phyloP scores from a whole-genome alignment of 306 rosid species.

The Mimosa pudica region DNA sequence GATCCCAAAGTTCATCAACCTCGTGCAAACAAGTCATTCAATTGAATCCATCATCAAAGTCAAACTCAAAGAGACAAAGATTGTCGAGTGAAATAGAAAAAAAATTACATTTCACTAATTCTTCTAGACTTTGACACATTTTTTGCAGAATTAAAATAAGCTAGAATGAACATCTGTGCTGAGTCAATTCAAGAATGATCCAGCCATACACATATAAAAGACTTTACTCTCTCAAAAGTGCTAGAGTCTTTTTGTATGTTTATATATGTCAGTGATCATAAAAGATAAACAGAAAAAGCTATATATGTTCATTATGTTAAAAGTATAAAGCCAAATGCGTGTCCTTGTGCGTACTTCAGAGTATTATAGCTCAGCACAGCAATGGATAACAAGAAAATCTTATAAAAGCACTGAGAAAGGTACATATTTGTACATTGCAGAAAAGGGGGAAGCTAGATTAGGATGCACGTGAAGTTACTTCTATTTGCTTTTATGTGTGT shows the following conservation, averaged over 20 bases:
- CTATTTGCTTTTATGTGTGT: not conserved
- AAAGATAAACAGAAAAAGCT: not conserved
- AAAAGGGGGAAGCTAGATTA: not conserved
- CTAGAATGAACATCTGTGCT: not conserved
- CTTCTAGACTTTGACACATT: not conserved
- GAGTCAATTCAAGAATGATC: not conserved
- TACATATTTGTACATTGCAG: not conserved
- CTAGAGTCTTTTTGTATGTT: not conserved
- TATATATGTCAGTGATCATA: not conserved
- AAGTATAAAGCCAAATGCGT: conserved; percentile 1
- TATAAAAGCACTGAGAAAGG: not conserved
- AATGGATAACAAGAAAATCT: conserved; percentile 2
- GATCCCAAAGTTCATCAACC: too few relatives aligned
- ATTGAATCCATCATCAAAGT: not conserved
- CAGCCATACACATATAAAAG: not conserved
- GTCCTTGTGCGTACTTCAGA: not conserved
- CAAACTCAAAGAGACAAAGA: not conserved
- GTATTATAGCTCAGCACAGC: not conserved
- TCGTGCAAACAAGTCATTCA: not conserved
- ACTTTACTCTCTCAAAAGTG: not conserved
- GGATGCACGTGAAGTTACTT: conserved; percentile 14
- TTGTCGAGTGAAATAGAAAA: not conserved
- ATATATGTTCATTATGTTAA: not conserved
- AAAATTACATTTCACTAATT: not conserved
- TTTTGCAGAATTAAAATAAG: not conserved